phyloP scores from a whole-genome alignment of 78 protist species.

The Monocercomonoides exilis region DNA sequence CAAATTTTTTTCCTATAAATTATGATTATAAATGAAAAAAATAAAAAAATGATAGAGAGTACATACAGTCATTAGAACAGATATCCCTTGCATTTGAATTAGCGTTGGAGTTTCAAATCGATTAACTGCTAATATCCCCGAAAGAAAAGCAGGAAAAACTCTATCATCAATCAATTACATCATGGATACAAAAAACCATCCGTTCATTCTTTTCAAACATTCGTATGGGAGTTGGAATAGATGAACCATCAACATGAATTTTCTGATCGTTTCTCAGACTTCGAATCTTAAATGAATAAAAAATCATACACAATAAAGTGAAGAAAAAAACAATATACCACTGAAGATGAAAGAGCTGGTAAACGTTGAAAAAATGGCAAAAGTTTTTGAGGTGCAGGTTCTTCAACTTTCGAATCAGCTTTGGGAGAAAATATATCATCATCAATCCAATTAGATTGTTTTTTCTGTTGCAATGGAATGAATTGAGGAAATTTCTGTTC shows the following conservation, averaged over 20 bases:
- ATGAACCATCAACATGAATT: background rate
- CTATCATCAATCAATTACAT: background rate
- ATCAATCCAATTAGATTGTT: too few species aligned
- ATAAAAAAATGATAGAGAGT: background rate
- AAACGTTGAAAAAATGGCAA: too few species aligned
- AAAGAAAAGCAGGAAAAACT: background rate
- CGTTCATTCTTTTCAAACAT: background rate
- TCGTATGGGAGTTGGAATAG: background rate
- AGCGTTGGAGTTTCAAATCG: constrained; percentile 23
- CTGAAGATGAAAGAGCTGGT: too few species aligned
- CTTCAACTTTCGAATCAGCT: too few species aligned
- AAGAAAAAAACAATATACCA: too few species aligned
- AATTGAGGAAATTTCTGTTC: too few species aligned
- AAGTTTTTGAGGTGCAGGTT: too few species aligned
- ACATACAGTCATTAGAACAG: constrained; percentile 35
- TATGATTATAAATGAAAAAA: background rate
- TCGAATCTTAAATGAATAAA: background rate
- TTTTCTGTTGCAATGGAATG: too few species aligned
- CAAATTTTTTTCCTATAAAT: constrained; percentile 44
- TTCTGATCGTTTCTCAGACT: background rate
- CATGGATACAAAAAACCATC: background rate
- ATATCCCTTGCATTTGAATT: constrained; percentile 44
- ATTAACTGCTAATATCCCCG: background rate
- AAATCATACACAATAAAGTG: too few species aligned
- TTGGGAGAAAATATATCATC: too few species aligned